phyloP scores from a whole-genome alignment of 2,329 filamentous ascomycete species.

The Xylariales sp. region DNA sequence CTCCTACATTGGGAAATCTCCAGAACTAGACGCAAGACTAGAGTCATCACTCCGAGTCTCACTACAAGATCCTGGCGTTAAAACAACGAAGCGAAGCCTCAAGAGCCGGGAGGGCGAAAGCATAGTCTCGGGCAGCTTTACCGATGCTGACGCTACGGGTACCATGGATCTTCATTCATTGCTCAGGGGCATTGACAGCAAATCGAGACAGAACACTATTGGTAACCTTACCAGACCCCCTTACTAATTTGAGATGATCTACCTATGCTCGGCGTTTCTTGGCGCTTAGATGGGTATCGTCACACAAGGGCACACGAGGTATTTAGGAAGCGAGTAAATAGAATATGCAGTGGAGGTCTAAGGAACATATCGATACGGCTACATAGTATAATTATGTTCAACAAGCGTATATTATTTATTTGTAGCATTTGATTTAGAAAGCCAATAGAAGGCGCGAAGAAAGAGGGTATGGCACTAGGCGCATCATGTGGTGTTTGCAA shows the following conservation, averaged over 20 bases:
- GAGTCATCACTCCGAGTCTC: slow-evolving; percentile 46
- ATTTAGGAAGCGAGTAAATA: slow-evolving; percentile 21
- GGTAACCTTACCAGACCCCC: slow-evolving; percentile 51
- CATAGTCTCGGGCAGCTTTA: slow-evolving; percentile 40
- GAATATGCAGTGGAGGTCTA: not conserved
- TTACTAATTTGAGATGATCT: slow-evolving; percentile 40
- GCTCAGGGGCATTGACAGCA: slow-evolving; percentile 52
- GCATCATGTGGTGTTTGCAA: not conserved
- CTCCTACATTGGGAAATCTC: slow-evolving; percentile 43
- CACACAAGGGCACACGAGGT: not conserved
- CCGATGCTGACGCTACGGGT: slow-evolving; percentile 39
- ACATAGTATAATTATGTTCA: slow-evolving; percentile 29
- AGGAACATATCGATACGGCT: slow-evolving; percentile 8
- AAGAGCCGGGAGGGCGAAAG: slow-evolving; percentile 49
- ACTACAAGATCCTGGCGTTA: slow-evolving; percentile 53
- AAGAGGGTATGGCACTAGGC: not conserved
- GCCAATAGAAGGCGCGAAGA: not conserved
- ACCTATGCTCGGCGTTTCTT: slow-evolving; percentile 2
- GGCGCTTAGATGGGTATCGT: slow-evolving; percentile 15
- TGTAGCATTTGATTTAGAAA: slow-evolving; percentile 6
- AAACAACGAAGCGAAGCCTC: slow-evolving; percentile 44
- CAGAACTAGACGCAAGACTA: slow-evolving; percentile 38
- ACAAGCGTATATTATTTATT: slow-evolving; percentile 15
- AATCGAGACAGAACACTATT: slow-evolving; percentile 48
- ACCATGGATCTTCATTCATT: slow-evolving; percentile 50